Conservation (phyloP, 768 basidiomycete genomes). For the Pleurotus citrinopileatus region DNA sequence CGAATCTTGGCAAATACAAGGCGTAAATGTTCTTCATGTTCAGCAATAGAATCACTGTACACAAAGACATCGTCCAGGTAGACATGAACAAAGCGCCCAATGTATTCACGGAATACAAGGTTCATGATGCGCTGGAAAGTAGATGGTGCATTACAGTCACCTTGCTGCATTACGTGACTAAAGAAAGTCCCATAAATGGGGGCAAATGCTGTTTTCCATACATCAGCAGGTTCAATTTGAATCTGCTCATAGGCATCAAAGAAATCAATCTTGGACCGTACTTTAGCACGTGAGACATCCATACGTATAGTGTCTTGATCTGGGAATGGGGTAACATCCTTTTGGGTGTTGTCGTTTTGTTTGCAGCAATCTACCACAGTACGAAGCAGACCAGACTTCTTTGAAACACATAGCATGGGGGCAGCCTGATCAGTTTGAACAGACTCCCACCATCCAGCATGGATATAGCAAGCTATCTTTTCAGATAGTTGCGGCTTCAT, state of each 20-base stretch:
- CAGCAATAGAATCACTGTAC: slow-evolving; percentile 30
- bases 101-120: slow-evolving; percentile 31
- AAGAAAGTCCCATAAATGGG: slow-evolving; percentile 35
- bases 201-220: slow-evolving; percentile 29
- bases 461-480: slow-evolving; percentile 28
- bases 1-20: slow-evolving; percentile 28
- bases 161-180: slow-evolving; percentile 39
- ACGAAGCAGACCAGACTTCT: slow-evolving; percentile 29
- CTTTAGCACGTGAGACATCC: slow-evolving; percentile 29
- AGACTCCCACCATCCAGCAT: slow-evolving; percentile 33
- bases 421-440: slow-evolving; percentile 20
- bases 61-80: slow-evolving; percentile 46
- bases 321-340: slow-evolving; percentile 37
- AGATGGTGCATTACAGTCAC: slow-evolving; percentile 41
- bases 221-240: slow-evolving; percentile 23
- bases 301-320: slow-evolving; percentile 31
- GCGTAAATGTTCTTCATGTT: slow-evolving; percentile 32
- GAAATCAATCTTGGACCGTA: slow-evolving; percentile 37
- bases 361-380: slow-evolving; percentile 32
- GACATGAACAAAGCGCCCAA: slow-evolving; percentile 36
- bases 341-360: slow-evolving; percentile 37
- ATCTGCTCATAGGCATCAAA: slow-evolving; percentile 43
- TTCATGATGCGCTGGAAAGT: slow-evolving; percentile 47
- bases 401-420: slow-evolving; percentile 27
- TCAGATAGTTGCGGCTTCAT: slow-evolving; percentile 24